A percentile compares a stretch with the other conserved stretches of the same genome.
These are phyloP conservation scores for Trypanosoma mega DNA, from an alignment of 208 protist species.

Conservation along the genomic window DNA sequence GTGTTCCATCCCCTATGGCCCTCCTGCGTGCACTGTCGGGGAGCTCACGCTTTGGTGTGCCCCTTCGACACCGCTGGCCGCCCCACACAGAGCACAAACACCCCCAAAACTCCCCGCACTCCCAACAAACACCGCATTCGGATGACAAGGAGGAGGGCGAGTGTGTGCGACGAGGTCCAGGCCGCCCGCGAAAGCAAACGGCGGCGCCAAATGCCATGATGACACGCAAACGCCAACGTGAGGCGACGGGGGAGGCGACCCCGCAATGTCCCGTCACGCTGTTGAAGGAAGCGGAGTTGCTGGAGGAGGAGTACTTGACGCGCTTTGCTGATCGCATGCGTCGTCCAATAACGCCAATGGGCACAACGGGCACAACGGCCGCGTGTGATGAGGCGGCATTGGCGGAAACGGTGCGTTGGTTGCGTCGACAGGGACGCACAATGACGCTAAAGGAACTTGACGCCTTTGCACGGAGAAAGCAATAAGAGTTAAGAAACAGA, in stretches of 20 bases:
- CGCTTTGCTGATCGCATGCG: conserved; percentile 56
- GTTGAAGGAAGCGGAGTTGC: conserved; percentile 49
- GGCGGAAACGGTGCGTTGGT: conserved; percentile 20
- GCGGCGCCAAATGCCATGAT: background rate
- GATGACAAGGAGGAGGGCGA: no score
- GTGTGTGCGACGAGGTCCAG: background rate
- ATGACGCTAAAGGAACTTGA: conserved; percentile 36
- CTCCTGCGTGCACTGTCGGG: conserved; percentile 61
- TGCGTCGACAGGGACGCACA: conserved; percentile 28
- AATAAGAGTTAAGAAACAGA: background rate
- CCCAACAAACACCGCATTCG: no score
- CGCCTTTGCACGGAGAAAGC: conserved; percentile 23
- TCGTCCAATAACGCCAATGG: conserved; percentile 9
- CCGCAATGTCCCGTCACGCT: conserved; percentile 20
- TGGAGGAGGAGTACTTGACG: conserved; percentile 50
- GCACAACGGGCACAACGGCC: background rate
- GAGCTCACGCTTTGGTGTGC: conserved; percentile 33
- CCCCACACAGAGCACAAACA: no score
- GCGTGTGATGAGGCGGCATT: conserved; percentile 31
- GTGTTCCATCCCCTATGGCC: conserved; percentile 44
- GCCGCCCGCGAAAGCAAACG: background rate
- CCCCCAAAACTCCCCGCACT: no score
- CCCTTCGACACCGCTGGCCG: conserved; percentile 32
- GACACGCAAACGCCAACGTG: background rate
- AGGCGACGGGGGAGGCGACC: background rate